These are phyloP conservation scores for Zostera marina DNA, from an alignment of 116 monocot species.

Conservation along the genomic window DNA sequence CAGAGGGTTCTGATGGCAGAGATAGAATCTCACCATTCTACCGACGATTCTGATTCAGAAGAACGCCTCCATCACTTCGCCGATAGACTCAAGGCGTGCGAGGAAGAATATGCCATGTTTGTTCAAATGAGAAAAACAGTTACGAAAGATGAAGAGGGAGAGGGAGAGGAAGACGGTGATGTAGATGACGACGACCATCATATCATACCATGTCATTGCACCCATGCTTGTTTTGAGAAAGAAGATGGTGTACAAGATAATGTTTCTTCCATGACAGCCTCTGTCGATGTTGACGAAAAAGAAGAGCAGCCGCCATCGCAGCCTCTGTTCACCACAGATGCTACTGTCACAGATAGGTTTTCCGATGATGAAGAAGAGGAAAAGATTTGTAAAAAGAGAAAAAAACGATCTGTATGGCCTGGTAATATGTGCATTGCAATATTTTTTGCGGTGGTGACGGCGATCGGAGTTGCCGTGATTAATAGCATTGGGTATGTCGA, in stretches of 20 bases:
- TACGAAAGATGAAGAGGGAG: background rate
- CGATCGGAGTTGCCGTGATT: background rate
- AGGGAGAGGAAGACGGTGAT: background rate
- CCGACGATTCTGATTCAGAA: background rate
- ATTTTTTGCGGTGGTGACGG: background rate
- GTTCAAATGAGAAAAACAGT: background rate
- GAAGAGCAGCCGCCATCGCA: too few relatives aligned
- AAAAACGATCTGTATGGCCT: background rate
- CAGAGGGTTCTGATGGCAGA: background rate
- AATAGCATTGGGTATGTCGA: background rate
- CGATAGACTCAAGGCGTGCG: background rate
- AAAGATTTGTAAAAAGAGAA: background rate
- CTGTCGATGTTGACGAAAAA: background rate
- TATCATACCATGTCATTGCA: background rate
- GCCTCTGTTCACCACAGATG: too few relatives aligned
- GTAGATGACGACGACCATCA: background rate
- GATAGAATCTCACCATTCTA: background rate
- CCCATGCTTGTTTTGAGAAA: background rate
- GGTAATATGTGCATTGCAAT: background rate
- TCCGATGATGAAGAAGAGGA: background rate
- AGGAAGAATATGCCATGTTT: background rate
- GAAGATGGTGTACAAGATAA: background rate
- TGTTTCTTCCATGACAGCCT: background rate
- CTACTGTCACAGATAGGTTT: too few relatives aligned
- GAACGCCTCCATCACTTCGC: background rate